Conservation (phyloP, 1,284 basidiomycete species). For the Pterula multifida region DNA sequence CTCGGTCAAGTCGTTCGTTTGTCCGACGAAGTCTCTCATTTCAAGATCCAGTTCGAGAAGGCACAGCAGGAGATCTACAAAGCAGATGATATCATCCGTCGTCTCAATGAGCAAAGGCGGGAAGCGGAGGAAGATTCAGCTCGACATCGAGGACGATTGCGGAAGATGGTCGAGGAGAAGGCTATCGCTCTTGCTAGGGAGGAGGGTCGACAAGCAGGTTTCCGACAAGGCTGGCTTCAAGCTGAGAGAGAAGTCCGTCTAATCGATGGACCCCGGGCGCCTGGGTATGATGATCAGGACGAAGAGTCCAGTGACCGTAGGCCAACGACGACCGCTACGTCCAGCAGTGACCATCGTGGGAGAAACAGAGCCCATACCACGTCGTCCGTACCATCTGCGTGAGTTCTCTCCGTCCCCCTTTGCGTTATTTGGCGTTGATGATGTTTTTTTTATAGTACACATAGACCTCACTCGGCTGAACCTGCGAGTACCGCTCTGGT, state of each 20-base stretch:
- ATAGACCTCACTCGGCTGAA: too few relatives aligned
- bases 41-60: constrained; percentile 32
- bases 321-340: not conserved
- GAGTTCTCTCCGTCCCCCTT: too few relatives aligned
- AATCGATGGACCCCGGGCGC: not conserved
- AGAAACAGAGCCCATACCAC: not conserved
- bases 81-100: constrained; percentile 32
- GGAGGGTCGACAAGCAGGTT: constrained; percentile 29
- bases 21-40: constrained; percentile 30
- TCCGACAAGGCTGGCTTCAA: constrained; percentile 26
- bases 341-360: not conserved
- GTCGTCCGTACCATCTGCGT: too few relatives aligned
- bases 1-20: constrained; percentile 18
- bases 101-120: constrained; percentile 24
- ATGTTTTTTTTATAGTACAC: too few relatives aligned
- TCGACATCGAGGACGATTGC: constrained; percentile 26
- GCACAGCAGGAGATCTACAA: constrained; percentile 34
- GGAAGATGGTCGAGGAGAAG: constrained; percentile 30
- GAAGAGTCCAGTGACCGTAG: not conserved
- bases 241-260: constrained; percentile 14
- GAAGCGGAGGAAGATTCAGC: constrained; percentile 36
- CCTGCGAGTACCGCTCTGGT: too few relatives aligned
- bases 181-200: constrained; percentile 28
- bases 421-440: too few relatives aligned
- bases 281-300: not conserved